These are phyloP conservation scores for Geosmithia flava DNA, from an alignment of 2,329 filamentous ascomycete species.

Conservation along the genomic window DNA sequence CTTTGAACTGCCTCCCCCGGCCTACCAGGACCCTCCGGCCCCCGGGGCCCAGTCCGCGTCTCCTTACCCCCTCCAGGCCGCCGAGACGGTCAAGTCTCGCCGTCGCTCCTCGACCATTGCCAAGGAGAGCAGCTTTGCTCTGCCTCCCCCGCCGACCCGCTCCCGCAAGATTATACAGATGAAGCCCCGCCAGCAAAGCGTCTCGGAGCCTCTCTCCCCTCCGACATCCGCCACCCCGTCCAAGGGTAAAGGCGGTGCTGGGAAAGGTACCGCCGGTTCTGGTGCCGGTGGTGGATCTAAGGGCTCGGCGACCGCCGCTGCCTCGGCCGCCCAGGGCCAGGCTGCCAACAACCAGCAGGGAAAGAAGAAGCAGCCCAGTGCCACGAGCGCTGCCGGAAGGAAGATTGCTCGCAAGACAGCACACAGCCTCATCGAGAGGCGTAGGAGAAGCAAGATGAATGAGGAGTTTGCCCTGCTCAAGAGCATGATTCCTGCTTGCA, in stretches of 20 bases:
- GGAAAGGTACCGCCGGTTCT: not conserved
- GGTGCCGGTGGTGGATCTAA: conserved; percentile 6
- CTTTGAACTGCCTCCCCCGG: conserved; percentile 69
- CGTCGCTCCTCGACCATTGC: conserved; percentile 34
- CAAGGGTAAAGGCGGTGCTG: conserved; percentile 2
- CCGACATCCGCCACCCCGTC: conserved; percentile 2
- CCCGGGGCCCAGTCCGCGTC: conserved; percentile 10
- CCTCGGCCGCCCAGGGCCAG: conserved; percentile 5
- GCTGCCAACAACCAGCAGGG: conserved; percentile 11
- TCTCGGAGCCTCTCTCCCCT: not conserved
- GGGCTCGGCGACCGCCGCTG: conserved; percentile 5
- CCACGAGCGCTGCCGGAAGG: conserved; percentile 73
- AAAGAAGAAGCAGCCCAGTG: conserved; percentile 68
- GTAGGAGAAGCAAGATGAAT: conserved; percentile 93
- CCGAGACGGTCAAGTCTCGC: conserved; percentile 39
- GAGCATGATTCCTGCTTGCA: conserved; percentile 88
- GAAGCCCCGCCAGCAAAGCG: conserved; percentile 47
- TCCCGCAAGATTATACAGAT: conserved; percentile 97
- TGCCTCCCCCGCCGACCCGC: conserved; percentile 85
- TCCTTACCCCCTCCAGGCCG: conserved; percentile 33
- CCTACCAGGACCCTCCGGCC: conserved; percentile 36
- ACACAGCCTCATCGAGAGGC: conserved; percentile 85
- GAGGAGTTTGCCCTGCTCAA: conserved; percentile 93
- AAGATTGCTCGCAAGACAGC: conserved; percentile 95
- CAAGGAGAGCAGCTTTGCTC: conserved; percentile 41